A percentile compares a stretch with the other conserved stretches of the same genome.
phyloP scores from a whole-genome alignment of 805 yeast genomes.

The Tetrapisispora pingtungensis region DNA sequence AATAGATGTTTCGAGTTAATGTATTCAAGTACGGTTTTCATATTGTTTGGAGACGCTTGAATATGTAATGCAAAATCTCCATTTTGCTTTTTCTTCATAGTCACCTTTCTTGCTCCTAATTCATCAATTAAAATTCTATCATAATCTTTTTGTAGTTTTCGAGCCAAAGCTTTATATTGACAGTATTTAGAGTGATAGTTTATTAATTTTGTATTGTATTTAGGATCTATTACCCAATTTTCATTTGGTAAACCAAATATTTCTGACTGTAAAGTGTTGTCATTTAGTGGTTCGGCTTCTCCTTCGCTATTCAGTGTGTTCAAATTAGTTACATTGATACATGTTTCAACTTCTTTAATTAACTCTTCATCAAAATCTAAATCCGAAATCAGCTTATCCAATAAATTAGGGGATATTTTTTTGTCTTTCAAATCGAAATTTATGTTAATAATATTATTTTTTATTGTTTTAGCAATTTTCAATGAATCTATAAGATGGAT shows the following conservation, averaged over 20 bases:
- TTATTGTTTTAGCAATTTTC: conserved; percentile 27
- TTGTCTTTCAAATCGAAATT: neutral
- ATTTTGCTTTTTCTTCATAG: conserved; percentile 34
- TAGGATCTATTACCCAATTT: conserved; percentile 30
- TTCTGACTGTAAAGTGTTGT: neutral
- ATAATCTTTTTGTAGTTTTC: conserved; percentile 20
- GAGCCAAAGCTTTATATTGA: conserved; percentile 20
- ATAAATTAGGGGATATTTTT: conserved; percentile 12
- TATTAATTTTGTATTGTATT: conserved; percentile 27
- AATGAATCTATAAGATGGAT: conserved; percentile 36
- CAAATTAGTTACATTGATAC: conserved; percentile 35
- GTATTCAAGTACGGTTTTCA: conserved; percentile 14
- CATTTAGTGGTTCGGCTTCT: neutral
- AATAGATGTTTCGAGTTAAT: conserved; percentile 8
- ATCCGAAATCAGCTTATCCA: conserved; percentile 19
- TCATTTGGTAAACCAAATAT: neutral
- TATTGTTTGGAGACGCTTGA: conserved; percentile 29
- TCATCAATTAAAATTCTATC: conserved; percentile 21
- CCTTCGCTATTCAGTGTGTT: too few relatives aligned
- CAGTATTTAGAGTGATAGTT: conserved; percentile 30
- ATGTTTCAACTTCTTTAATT: conserved; percentile 34
- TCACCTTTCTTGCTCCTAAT: conserved; percentile 25
- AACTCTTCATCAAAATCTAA: conserved; percentile 34
- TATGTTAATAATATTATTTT: neutral
- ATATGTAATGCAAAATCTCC: conserved; percentile 42